phyloP scores from a whole-genome alignment of 495 filamentous ascomycete genomes.

The Peziza echinospora region DNA sequence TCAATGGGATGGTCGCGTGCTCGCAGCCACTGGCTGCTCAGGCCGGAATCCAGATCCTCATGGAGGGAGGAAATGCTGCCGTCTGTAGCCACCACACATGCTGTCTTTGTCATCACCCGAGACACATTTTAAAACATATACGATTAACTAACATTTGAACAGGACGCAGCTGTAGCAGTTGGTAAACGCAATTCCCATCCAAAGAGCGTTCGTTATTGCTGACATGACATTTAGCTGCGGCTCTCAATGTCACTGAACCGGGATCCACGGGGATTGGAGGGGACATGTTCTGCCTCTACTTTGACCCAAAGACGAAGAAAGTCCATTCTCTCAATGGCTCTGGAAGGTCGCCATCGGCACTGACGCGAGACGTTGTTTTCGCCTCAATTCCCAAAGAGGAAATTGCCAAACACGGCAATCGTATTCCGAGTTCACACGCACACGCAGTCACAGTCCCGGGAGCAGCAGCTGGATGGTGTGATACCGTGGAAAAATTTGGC shows the following conservation, averaged over 20 bases:
- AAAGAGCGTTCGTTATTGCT: not conserved
- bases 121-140: not conserved
- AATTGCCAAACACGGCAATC: not conserved
- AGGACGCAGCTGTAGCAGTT: conserved; percentile 90
- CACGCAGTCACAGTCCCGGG: conserved; percentile 75
- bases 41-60: conserved; percentile 64
- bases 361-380: conserved; percentile 45
- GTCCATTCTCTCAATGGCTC: conserved; percentile 80
- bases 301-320: conserved; percentile 58
- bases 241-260: conserved; percentile 82
- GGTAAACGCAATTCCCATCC: conserved; percentile 13
- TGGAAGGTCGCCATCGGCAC: conserved; percentile 51
- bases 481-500: conserved; percentile 76
- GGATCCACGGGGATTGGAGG: conserved; percentile 90
- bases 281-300: conserved; percentile 95
- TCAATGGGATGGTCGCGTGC: conserved; percentile 76
- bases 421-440: conserved; percentile 53
- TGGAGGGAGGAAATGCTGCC: conserved; percentile 78
- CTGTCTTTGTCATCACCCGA: not conserved
- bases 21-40: conserved; percentile 79
- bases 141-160: conserved; percentile 2
- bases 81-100: conserved; percentile 29
- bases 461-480: conserved; percentile 84
- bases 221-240: conserved; percentile 37
- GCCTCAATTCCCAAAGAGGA: conserved; percentile 37